Conservation (phyloP, 1,139 yeast species). For the Yamadazyma pseudoaaseri region DNA sequence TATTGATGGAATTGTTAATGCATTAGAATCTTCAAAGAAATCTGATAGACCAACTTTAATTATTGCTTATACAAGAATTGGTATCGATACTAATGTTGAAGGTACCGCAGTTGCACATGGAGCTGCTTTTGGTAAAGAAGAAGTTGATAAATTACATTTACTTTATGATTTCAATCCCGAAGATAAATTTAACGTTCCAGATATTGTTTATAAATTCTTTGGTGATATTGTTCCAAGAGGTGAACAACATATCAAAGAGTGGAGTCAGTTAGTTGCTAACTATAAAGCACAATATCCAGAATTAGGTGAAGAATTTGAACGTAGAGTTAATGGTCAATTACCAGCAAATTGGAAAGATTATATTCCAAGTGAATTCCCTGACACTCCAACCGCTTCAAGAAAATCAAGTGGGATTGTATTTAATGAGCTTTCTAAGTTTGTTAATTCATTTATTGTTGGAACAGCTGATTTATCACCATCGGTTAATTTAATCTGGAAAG, state of each 20-base stretch:
- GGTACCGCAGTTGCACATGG: constrained; percentile 28
- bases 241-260: constrained; percentile 13
- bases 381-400: constrained; percentile 21
- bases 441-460: constrained; percentile 23
- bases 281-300: constrained; percentile 19
- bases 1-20: constrained; percentile 21
- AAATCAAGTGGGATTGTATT: constrained; percentile 21
- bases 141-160: constrained; percentile 20
- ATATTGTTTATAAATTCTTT: constrained; percentile 21
- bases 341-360: constrained; percentile 19
- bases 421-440: constrained; percentile 17
- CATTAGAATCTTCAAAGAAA: constrained; percentile 21
- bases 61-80: constrained; percentile 29
- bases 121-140: constrained; percentile 23
- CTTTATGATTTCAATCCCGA: constrained; percentile 18
- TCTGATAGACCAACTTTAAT: constrained; percentile 29
- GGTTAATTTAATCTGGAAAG: constrained; percentile 24
- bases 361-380: constrained; percentile 18
- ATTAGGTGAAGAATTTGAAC: constrained; percentile 18
- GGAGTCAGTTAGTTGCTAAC: constrained; percentile 16
- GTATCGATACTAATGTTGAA: constrained; percentile 24
- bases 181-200: constrained; percentile 17
- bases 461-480: constrained; percentile 28
- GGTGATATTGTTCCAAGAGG: constrained; percentile 17
- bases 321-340: constrained; percentile 21